Conservation (phyloP, 78 protist species). For the Pigoraptor vietnamica region DNA sequence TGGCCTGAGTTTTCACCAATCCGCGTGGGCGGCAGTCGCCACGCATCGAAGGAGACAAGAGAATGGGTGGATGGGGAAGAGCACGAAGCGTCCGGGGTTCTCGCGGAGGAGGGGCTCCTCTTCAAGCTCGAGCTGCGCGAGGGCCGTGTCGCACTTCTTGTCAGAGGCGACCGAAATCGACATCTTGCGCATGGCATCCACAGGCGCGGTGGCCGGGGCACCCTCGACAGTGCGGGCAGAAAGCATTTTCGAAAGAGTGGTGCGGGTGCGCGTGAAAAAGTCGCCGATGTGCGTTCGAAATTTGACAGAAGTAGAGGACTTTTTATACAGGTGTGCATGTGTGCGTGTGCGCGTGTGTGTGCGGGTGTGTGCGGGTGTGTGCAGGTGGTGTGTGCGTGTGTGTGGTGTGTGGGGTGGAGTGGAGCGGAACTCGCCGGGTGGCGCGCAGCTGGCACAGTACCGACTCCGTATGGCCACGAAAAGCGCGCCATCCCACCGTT, state of each 20-base stretch:
- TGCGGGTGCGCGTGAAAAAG: background rate
- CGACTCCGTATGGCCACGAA: no score
- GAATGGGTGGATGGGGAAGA: slow-evolving; percentile 48
- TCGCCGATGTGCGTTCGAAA: background rate
- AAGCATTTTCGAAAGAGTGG: background rate
- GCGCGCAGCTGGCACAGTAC: no score
- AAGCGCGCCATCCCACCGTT: background rate
- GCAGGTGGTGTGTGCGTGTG: background rate
- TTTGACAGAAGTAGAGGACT: background rate
- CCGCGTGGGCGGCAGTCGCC: no score
- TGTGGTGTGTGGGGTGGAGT: background rate
- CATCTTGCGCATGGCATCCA: background rate
- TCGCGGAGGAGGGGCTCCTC: slow-evolving; percentile 32
- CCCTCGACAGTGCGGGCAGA: background rate
- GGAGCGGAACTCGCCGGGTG: no score
- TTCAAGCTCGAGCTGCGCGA: background rate
- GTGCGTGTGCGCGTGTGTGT: background rate
- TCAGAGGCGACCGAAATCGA: background rate
- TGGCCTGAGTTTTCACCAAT: no score
- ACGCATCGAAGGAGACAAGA: no score
- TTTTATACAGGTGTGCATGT: background rate
- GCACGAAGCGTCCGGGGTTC: slow-evolving; percentile 38
- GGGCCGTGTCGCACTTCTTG: background rate
- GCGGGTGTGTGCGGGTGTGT: background rate
- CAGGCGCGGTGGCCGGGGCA: background rate